A percentile compares a stretch with the other conserved stretches of the same genome.
Conservation (phyloP, 1,139 yeast genomes). For the Petasospora fabianii region DNA sequence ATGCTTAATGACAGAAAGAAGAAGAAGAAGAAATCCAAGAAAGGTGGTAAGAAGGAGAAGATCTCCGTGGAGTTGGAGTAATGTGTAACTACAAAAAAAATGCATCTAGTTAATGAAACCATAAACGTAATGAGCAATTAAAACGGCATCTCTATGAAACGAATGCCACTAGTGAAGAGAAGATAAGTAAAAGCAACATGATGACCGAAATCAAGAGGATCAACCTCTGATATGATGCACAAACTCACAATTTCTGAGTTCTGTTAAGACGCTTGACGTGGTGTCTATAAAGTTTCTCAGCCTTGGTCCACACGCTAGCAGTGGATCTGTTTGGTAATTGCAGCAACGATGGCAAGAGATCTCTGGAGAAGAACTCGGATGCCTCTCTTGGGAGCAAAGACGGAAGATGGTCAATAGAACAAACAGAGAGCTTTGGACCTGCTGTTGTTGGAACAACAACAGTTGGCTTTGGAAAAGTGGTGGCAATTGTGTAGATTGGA, state of each 20-base stretch:
- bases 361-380: conserved; percentile 82
- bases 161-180: not conserved
- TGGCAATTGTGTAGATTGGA: conserved; percentile 87
- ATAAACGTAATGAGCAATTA: no score
- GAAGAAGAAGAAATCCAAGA: conserved; percentile 39
- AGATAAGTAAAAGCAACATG: not conserved
- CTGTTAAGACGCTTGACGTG: conserved; percentile 67
- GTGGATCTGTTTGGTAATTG: conserved; percentile 75
- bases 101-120: not conserved
- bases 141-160: no score
- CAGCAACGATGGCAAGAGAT: conserved; percentile 82
- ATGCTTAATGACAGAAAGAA: conserved; percentile 38
- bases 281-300: conserved; percentile 75
- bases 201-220: not conserved
- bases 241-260: conserved; percentile 32
- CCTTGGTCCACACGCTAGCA: conserved; percentile 90
- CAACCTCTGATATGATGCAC: not conserved
- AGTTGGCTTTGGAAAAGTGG: conserved; percentile 88
- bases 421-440: conserved; percentile 86
- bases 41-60: conserved; percentile 39
- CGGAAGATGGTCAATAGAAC: conserved; percentile 97
- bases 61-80: conserved; percentile 56
- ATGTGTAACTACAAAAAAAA: no score
- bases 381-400: conserved; percentile 95
- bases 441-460: conserved; percentile 70